phyloP scores from a whole-genome alignment of 139 green algal genomes.

The Dunaliella sp. region DNA sequence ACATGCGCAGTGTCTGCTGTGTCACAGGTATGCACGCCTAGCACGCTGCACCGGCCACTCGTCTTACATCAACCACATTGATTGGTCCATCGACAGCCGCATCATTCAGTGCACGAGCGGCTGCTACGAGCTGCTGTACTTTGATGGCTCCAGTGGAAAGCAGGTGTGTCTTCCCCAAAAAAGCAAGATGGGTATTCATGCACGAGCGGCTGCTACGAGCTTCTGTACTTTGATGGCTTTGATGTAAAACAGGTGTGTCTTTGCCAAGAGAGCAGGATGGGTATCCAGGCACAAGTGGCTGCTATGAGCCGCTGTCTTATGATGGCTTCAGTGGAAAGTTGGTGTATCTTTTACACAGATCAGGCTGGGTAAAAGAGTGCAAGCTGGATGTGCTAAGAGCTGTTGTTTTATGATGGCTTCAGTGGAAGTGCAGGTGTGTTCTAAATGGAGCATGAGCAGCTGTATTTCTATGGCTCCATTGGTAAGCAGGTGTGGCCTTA shows the following conservation, averaged over 20 bases:
- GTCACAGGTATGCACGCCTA: conserved; percentile 40
- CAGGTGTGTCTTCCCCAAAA: conserved; percentile 30
- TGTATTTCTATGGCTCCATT: conserved; percentile 57
- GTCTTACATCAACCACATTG: conserved; percentile 61
- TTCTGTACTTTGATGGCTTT: conserved; percentile 59
- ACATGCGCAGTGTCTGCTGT: too few relatives aligned
- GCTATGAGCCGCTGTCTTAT: conserved; percentile 19
- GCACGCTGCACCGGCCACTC: conserved; percentile 53
- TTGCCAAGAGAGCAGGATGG: too few relatives aligned
- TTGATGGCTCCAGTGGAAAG: conserved; percentile 51
- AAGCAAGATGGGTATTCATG: too few relatives aligned
- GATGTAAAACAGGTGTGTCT: conserved; percentile 49
- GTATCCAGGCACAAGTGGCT: too few relatives aligned
- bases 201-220: conserved; percentile 55
- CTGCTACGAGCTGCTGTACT: conserved; percentile 67
- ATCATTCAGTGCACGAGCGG: conserved; percentile 57
- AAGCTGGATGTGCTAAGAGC: too few relatives aligned
- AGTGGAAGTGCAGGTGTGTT: too few relatives aligned
- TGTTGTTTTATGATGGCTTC: too few relatives aligned
- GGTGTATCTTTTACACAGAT: too few relatives aligned
- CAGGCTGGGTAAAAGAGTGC: too few relatives aligned
- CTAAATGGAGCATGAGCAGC: conserved; percentile 66
- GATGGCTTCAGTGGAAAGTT: background rate
- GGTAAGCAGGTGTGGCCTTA: conserved; percentile 49
- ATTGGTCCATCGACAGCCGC: conserved; percentile 54